Conservation (phyloP, 495 filamentous ascomycete genomes). For the Penicillium crystallinum region DNA sequence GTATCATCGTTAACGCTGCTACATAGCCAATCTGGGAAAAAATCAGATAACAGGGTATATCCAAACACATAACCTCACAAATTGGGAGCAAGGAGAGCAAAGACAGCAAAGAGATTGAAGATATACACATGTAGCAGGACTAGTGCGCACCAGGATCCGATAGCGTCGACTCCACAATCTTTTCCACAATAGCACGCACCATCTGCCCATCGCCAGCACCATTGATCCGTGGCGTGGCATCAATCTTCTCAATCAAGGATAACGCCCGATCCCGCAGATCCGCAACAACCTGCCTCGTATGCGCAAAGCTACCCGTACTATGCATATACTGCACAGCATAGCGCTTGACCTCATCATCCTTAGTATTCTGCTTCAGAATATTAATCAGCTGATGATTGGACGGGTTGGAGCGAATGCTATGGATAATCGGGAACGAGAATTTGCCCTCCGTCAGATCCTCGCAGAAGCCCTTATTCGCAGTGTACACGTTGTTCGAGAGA, state of each 20-base stretch:
- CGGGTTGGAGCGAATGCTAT: conserved; percentile 80
- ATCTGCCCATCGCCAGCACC: conserved; percentile 32
- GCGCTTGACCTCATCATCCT: conserved; percentile 79
- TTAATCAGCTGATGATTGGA: conserved; percentile 79
- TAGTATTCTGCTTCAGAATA: conserved; percentile 85
- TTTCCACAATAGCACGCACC: conserved; percentile 42
- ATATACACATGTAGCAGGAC: too few relatives aligned
- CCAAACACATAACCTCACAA: not conserved
- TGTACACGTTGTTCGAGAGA: conserved; percentile 65
- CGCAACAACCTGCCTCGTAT: conserved; percentile 65
- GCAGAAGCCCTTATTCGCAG: conserved; percentile 86
- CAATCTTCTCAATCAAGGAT: conserved; percentile 63
- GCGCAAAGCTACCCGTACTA: conserved; percentile 79
- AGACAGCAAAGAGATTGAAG: too few relatives aligned
- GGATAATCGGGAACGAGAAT: conserved; percentile 96
- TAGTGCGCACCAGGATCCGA: conserved; percentile 12
- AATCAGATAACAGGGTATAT: not conserved
- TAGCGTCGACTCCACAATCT: conserved; percentile 40
- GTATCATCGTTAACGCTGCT: conserved; percentile 3
- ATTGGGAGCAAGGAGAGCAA: not conserved
- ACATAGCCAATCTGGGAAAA: not conserved
- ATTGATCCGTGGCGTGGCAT: conserved; percentile 38
- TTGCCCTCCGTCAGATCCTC: conserved; percentile 98
- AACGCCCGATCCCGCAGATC: conserved; percentile 63
- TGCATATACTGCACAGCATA: conserved; percentile 95